phyloP scores from a whole-genome alignment of 495 filamentous ascomycete species.

The Aspergillus heteromorphus region DNA sequence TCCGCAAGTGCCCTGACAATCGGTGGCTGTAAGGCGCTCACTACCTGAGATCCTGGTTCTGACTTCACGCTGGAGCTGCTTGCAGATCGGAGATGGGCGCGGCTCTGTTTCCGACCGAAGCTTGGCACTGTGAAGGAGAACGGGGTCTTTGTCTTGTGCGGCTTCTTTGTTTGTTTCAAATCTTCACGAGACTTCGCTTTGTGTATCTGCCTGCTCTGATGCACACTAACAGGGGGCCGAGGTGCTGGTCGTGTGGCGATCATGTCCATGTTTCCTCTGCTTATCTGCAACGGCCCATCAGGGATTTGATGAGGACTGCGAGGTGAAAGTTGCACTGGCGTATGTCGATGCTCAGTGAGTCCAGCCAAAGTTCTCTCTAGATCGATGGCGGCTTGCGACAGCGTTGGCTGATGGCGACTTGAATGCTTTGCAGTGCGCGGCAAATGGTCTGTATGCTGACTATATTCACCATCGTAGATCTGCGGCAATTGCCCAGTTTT shows the following conservation, averaged over 20 bases:
- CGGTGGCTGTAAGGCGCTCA: neutral
- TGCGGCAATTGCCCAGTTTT: slow-evolving; percentile 1
- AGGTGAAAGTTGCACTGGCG: neutral
- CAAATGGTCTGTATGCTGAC: neutral
- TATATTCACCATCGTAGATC: neutral
- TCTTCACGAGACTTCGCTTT: slow-evolving; percentile 21
- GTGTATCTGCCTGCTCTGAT: slow-evolving; percentile 1
- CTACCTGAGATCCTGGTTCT: neutral
- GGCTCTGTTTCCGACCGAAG: slow-evolving; percentile 12
- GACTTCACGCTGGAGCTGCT: slow-evolving; percentile 10
- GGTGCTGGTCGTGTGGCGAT: slow-evolving; percentile 35
- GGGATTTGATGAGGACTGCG: slow-evolving; percentile 18
- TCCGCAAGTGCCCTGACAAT: neutral
- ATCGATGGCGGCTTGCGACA: slow-evolving; percentile 31
- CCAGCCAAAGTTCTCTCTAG: slow-evolving; percentile 26
- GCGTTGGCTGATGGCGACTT: slow-evolving; percentile 17
- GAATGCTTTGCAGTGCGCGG: slow-evolving; percentile 4
- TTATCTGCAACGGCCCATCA: slow-evolving; percentile 32
- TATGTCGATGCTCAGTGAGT: slow-evolving; percentile 10
- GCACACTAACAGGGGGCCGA: slow-evolving; percentile 20
- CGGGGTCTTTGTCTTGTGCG: slow-evolving; percentile 10
- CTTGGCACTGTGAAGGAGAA: slow-evolving; percentile 15
- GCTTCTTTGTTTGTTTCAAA: slow-evolving; percentile 10
- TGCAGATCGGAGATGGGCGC: slow-evolving; percentile 7
- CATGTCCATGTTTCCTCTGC: slow-evolving; percentile 34